These are phyloP conservation scores for Eutrema heterophyllum DNA, from an alignment of 345 rosid genomes.

Conservation along the genomic window DNA sequence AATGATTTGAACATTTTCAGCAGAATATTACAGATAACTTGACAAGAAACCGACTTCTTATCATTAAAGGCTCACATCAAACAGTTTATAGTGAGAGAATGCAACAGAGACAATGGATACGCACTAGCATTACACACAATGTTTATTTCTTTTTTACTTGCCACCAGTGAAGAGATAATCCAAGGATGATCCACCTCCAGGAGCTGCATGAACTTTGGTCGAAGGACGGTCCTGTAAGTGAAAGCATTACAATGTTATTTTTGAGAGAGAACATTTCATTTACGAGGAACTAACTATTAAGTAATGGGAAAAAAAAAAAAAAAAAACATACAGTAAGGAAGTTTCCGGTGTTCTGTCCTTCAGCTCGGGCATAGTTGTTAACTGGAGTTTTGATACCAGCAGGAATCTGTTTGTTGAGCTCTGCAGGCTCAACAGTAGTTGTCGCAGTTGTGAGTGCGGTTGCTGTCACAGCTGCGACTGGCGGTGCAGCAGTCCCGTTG, in stretches of 20 bases:
- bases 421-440: constrained; percentile 31
- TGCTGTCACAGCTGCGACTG: constrained; percentile 19
- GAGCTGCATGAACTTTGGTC: constrained; percentile 46
- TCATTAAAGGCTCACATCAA: constrained; percentile 27
- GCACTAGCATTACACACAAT: constrained; percentile 15
- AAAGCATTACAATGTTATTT: not conserved
- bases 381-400: constrained; percentile 61
- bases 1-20: constrained; percentile 7
- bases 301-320: not conserved
- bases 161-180: constrained; percentile 42
- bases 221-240: constrained; percentile 39
- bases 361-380: constrained; percentile 66
- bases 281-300: not conserved
- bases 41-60: constrained; percentile 32
- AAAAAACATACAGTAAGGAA: constrained; percentile 56
- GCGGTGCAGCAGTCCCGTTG: constrained; percentile 1
- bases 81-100: constrained; percentile 10
- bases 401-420: constrained; percentile 49
- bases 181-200: constrained; percentile 44
- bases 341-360: constrained; percentile 79
- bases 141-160: constrained; percentile 17
- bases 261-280: not conserved
- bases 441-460: constrained; percentile 16
- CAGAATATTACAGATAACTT: constrained; percentile 20
- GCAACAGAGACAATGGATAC: constrained; percentile 6